Conservation (phyloP, 129 eudicot species). For the Flaveria linearis region DNA sequence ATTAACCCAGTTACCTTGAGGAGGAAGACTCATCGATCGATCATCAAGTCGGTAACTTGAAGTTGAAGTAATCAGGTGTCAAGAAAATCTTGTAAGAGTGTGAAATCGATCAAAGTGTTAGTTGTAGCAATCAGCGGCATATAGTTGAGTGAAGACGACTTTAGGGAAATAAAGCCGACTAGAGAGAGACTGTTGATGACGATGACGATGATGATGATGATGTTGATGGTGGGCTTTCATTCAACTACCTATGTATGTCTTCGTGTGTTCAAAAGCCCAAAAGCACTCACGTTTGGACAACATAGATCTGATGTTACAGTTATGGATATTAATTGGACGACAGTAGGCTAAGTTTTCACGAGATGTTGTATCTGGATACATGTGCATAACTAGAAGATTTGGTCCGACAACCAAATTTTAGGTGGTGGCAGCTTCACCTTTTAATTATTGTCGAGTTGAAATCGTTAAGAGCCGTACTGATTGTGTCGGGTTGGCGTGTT, state of each 20-base stretch:
- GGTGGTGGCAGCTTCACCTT: too few species aligned
- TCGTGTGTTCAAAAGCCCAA: constrained; percentile 15
- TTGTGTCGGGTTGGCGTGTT: too few species aligned
- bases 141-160: constrained; percentile 30
- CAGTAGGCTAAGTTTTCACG: not conserved
- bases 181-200: constrained; percentile 6
- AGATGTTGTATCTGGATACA: too few species aligned
- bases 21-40: not conserved
- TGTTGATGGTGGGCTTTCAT: constrained; percentile 21
- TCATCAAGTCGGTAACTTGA: not conserved
- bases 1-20: constrained; percentile 22
- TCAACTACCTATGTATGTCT: not conserved
- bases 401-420: too few species aligned
- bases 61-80: too few species aligned
- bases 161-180: constrained; percentile 17
- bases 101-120: not conserved
- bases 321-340: not conserved
- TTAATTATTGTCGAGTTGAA: too few species aligned
- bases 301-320: not conserved
- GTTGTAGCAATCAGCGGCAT: constrained; percentile 29
- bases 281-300: not conserved
- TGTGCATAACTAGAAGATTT: not conserved
- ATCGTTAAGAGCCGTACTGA: too few species aligned
- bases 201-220: constrained; percentile 2
- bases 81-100: too few species aligned